Evolutionary conservation across 192 early-diverging fungal genomes (phyloP).

Genomic region (Gorgonomyces haynaldii): DNA sequence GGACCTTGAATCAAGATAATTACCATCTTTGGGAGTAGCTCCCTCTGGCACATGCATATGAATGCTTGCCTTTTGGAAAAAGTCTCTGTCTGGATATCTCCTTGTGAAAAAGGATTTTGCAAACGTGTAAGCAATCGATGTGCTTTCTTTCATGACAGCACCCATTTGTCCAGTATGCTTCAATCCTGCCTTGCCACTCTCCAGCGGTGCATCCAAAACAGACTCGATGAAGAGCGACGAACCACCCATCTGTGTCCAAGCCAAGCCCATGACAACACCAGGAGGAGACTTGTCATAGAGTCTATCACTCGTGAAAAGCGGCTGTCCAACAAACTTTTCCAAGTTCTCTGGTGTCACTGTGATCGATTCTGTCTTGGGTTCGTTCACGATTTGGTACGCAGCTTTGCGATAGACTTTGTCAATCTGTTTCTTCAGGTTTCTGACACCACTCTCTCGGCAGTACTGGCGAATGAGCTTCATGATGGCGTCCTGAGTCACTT

Average conservation of each 20-base stretch:
- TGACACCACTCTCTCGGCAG: conserved; percentile 94
- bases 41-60: conserved; percentile 97
- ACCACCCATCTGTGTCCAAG: conserved; percentile 95
- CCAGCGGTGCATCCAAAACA: conserved; percentile 69
- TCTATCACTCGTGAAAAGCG: conserved; percentile 76
- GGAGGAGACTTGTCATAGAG: conserved; percentile 83
- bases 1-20: conserved; percentile 48
- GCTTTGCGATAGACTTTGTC: conserved; percentile 98
- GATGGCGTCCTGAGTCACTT: conserved; percentile 63
- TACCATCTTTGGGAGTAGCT: conserved; percentile 95
- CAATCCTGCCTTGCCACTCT: conserved; percentile 49
- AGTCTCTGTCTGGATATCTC: conserved; percentile 70
- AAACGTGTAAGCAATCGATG: conserved; percentile 91
- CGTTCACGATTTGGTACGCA: conserved; percentile 70
- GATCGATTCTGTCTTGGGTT: conserved; percentile 19
- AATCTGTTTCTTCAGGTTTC: conserved; percentile 97
- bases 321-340: conserved; percentile 88
- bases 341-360: conserved; percentile 57
- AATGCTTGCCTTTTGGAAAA: conserved; percentile 82
- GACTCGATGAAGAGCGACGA: conserved; percentile 93
- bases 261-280: conserved; percentile 96
- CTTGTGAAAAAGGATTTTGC: conserved; percentile 70
- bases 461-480: conserved; percentile 78
- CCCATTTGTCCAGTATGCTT: conserved; percentile 91
- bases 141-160: conserved; percentile 98